A percentile compares a stretch with the other conserved stretches of the same genome.
These are phyloP conservation scores for Pochonia chlamydosporia DNA, from an alignment of 2,329 filamentous ascomycete genomes.

Conservation along the genomic window DNA sequence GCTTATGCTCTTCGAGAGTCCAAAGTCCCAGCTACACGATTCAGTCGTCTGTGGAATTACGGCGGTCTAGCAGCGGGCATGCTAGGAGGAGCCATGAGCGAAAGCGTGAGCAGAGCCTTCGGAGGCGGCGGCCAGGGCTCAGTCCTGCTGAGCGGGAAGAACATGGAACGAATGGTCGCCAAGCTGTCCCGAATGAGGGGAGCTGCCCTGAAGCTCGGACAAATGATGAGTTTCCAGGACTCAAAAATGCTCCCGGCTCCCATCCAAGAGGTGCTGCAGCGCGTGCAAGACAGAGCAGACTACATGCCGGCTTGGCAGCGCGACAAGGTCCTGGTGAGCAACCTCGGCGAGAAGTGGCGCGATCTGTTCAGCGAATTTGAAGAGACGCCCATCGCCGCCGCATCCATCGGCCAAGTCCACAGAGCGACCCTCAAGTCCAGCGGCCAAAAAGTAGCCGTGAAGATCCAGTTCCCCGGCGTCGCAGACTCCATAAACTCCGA, in stretches of 20 bases:
- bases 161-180: constrained; percentile 88
- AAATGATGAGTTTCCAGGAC: constrained; percentile 98
- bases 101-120: constrained; percentile 74
- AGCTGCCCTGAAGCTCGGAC: constrained; percentile 91
- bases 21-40: constrained; percentile 77
- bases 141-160: constrained; percentile 78
- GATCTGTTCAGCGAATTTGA: constrained; percentile 79
- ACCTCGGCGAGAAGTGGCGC: constrained; percentile 80
- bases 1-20: constrained; percentile 77
- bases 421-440: constrained; percentile 72
- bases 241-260: constrained; percentile 85
- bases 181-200: constrained; percentile 95
- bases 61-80: constrained; percentile 89
- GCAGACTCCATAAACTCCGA: constrained; percentile 95
- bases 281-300: constrained; percentile 93
- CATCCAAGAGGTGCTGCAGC: constrained; percentile 84
- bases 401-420: constrained; percentile 96
- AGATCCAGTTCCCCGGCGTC: constrained; percentile 95
- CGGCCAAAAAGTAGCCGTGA: constrained; percentile 78
- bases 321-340: constrained; percentile 71
- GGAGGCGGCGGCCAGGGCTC: constrained; percentile 65
- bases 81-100: constrained; percentile 85
- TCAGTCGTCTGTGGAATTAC: constrained; percentile 92
- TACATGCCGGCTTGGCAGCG: constrained; percentile 97
- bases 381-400: constrained; percentile 87